Base-by-base conservation (phyloP, 169 alveolate genomes). In the Eimeria necatrix region DNA sequence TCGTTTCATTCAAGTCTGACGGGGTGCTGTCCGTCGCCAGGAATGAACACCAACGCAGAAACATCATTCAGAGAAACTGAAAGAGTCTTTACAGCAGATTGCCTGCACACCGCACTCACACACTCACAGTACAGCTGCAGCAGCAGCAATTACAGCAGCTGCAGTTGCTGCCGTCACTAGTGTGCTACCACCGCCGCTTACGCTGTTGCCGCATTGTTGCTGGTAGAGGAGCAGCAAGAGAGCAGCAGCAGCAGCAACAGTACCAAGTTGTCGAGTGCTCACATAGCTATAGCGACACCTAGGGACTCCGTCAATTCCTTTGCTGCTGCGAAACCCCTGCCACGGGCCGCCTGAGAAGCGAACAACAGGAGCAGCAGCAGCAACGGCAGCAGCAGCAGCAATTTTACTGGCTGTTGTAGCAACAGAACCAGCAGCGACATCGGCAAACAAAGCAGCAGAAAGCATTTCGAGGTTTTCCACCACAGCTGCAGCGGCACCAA, bases 1-100 rank as follows among this genome's bases (percentile, higher is more conserved):
- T 22, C 22, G 9, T 68, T 68, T 16, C 9, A n/a, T 68, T 32
- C 41, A 32, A 32, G 14, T 68, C 49, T 80, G 22, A 80, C 89
- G 49, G 89, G 89, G 24, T 46, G 68, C n/a, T 48, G 20, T 61
- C 89, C 89, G 71, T 80, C 89, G 4, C 89, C 89, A 4, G 89
- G 89, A 5, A 80, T 22, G 89, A 80, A 80, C 52, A 80, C 89
- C 20, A 51, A 53, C 64, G 89, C 61, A 10, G 68, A 49, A 0
- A 80, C 14, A 51, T 52, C 49, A 48, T 24, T 41, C 8, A 52
- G 26, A 51, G 53, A 26, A 4, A 46, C 26, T 4, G 70, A 41
- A 10, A 74, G 32, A 0, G 26, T 41, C 24, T 41, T 5, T 41
- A 22, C 32, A 6, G 89, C 89, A 12, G 22, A 10, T 68, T 14